Evolutionary conservation across 768 basidiomycete genomes (phyloP).

Genomic region (Cystobasidium onofrii): DNA sequence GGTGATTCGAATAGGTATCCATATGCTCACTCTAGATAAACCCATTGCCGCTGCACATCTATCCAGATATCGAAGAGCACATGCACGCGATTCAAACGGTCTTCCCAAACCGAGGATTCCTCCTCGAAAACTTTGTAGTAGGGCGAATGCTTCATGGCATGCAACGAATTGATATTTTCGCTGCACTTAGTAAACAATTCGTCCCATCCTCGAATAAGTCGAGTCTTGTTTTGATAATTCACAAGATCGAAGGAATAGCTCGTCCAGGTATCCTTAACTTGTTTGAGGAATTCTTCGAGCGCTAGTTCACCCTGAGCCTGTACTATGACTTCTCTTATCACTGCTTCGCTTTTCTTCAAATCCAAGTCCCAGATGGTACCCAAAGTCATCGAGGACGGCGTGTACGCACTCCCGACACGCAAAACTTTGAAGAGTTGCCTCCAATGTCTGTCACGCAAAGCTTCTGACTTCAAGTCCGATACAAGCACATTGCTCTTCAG

Average conservation of each 20-base stretch:
- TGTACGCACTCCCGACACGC: constrained; percentile 64
- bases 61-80: constrained; percentile 99
- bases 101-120: constrained; percentile 43
- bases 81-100: constrained; percentile 68
- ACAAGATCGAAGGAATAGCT: constrained; percentile 90
- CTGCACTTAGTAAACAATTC: constrained; percentile 67
- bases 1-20: too few species aligned
- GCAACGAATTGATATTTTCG: constrained; percentile 90
- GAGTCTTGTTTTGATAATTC: constrained; percentile 97
- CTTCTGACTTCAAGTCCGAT: constrained; percentile 93
- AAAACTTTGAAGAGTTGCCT: constrained; percentile 89
- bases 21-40: constrained; percentile 65
- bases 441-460: constrained; percentile 96
- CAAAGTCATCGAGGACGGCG: constrained; percentile 78
- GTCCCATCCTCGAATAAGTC: constrained; percentile 63
- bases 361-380: constrained; percentile 96
- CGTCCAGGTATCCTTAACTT: constrained; percentile 93
- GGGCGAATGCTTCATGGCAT: constrained; percentile 94
- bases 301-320: constrained; percentile 89
- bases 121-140: constrained; percentile 78
- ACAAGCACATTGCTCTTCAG: constrained; percentile 83
- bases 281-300: constrained; percentile 46
- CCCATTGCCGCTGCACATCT: constrained; percentile 99
- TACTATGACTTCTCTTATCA: constrained; percentile 88
- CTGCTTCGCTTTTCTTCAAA: constrained; percentile 77